Evolutionary conservation across 768 basidiomycete genomes (phyloP).

Genomic region (Tylopilus balloui): DNA sequence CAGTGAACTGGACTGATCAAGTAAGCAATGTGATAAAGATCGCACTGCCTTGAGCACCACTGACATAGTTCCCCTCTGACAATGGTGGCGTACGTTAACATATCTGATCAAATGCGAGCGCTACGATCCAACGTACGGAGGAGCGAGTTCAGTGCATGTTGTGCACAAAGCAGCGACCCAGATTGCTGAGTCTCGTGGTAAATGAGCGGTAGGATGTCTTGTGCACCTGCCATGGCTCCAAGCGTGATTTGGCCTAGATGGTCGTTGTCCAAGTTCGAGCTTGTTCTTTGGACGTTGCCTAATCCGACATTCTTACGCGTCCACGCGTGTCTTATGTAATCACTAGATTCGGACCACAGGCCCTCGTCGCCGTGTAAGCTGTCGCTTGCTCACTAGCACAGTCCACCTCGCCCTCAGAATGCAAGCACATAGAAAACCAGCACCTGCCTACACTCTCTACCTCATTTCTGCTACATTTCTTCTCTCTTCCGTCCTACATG

Average conservation of each 20-base stretch:
- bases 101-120: conserved; percentile 41
- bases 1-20: conserved; percentile 54
- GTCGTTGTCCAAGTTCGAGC: conserved; percentile 14
- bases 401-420: conserved; percentile 16
- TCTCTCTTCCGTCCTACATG: conserved; percentile 21
- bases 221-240: conserved; percentile 52
- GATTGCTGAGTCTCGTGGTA: conserved; percentile 77
- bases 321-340: conserved; percentile 33
- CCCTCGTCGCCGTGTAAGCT: not conserved
- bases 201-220: conserved; percentile 50
- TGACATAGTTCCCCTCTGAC: conserved; percentile 47
- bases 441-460: not conserved
- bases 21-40: conserved; percentile 7
- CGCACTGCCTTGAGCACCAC: conserved; percentile 17
- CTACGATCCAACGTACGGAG: conserved; percentile 50
- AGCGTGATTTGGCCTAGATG: conserved; percentile 4
- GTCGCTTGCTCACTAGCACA: not conserved
- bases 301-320: conserved; percentile 23
- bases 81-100: conserved; percentile 15
- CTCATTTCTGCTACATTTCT: conserved; percentile 16
- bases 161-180: conserved; percentile 83
- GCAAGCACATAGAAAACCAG: conserved; percentile 14
- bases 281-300: conserved; percentile 4
- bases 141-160: conserved; percentile 79
- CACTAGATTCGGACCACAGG: conserved; percentile 5